Conservation (phyloP, 2,329 filamentous ascomycete genomes). For the Penicillium decumbens region DNA sequence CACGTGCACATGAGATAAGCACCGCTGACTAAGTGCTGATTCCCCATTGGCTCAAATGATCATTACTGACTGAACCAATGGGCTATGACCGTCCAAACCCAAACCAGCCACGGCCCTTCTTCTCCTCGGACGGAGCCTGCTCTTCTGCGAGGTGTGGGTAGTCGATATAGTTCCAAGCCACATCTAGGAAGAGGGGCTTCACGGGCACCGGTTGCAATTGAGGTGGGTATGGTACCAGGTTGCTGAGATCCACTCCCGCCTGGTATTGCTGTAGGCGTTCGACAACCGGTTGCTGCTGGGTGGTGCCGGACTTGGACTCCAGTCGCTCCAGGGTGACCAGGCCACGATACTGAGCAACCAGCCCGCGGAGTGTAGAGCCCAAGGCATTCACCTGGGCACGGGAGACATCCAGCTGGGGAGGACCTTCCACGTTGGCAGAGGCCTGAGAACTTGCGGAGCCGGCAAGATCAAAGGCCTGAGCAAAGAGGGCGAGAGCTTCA, state of each 20-base stretch:
- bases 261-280: constrained; percentile 74
- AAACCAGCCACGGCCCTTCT: constrained; percentile 67
- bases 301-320: constrained; percentile 39
- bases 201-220: constrained; percentile 77
- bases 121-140: constrained; percentile 36
- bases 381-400: constrained; percentile 56
- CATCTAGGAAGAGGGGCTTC: constrained; percentile 92
- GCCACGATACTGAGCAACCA: constrained; percentile 76
- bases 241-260: constrained; percentile 65
- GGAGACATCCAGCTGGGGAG: constrained; percentile 66
- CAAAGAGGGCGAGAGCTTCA: constrained; percentile 80
- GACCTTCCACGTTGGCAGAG: constrained; percentile 41
- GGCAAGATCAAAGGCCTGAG: constrained; percentile 64
- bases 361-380: constrained; percentile 58
- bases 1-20: constrained; percentile 1
- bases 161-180: constrained; percentile 95
- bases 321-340: constrained; percentile 76
- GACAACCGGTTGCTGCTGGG: constrained; percentile 57
- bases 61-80: not conserved
- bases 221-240: constrained; percentile 82
- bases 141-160: constrained; percentile 59
- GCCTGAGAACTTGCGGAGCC: constrained; percentile 45
- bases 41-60: not conserved
- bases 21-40: constrained; percentile 1
- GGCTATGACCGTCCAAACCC: constrained; percentile 53